Evolutionary conservation across 139 green algal genomes (phyloP), one percentile per base, ranked within the genome.

Genomic region (Chlamydomonas sphaeroides): DNA sequence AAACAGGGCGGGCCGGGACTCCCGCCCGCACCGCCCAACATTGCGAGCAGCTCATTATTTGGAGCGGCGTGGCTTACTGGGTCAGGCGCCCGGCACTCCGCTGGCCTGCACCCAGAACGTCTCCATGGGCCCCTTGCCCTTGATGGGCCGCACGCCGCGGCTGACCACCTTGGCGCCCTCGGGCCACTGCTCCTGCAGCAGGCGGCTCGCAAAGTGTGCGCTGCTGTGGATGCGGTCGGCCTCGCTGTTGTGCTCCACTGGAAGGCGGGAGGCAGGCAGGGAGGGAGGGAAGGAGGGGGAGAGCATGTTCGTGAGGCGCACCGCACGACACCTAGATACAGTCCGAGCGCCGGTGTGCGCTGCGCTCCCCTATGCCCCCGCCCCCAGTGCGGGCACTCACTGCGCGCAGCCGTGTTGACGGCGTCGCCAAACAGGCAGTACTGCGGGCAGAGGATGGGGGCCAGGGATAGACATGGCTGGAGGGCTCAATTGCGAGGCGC

Each of bases 381-480:
- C 3, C 21, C 30, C 25, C 61, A 21, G 28, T 38, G 23, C 30
- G 8, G 11, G 30, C 28, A 68, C n/a, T 42, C 74, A 70, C 56
- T 86, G 28, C 80, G 70, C 28, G 65, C 61, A 4, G 80, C 80
- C 20, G 63, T 76, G 68, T 86, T 86, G 45, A 86, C 80, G 23
- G 69, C 42, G 68, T 86, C 80, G 5, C 81, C 81, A 65, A 91
- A 93, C 21, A 93, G 57, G 70, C 71, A 84, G 65, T 78, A 84
- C 28, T 71, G 72, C 23, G n/a, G n/a, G n/a, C n/a, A n/a, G n/a
- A n/a, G n/a, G n/a, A n/a, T n/a, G n/a, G n/a, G n/a, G n/a, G n/a
- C n/a, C n/a, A n/a, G n/a, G n/a, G n/a, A n/a, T n/a, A n/a, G n/a
- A n/a, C n/a, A n/a, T n/a, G n/a, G n/a, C n/a, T n/a, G n/a, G n/a